These are phyloP conservation scores for Trichoderma atroviride DNA, from an alignment of 2,329 filamentous ascomycete genomes.

Conservation along the genomic window DNA sequence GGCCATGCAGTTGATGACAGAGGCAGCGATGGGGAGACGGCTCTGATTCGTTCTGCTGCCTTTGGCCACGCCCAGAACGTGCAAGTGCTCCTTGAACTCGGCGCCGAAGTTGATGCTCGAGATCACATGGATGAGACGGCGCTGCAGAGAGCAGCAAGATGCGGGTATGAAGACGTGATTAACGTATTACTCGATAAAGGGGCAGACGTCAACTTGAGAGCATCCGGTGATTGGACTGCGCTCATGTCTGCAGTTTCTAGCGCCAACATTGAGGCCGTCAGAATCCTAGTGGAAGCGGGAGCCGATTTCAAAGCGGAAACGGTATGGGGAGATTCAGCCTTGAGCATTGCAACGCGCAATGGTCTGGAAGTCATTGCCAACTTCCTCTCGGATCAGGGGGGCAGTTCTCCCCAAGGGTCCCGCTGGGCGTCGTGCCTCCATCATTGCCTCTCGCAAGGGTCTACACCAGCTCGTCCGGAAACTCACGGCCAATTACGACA, in stretches of 20 bases:
- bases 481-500: conserved; percentile 13
- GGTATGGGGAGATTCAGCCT: conserved; percentile 20
- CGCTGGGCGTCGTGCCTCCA: conserved; percentile 4
- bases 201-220: conserved; percentile 21
- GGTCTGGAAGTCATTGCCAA: conserved; percentile 26
- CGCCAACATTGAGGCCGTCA: conserved; percentile 9
- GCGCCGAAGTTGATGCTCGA: background rate
- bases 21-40: conserved; percentile 11
- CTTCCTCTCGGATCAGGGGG: conserved; percentile 10
- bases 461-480: conserved; percentile 14
- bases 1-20: background rate
- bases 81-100: conserved; percentile 1
- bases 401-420: conserved; percentile 6
- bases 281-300: background rate
- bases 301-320: conserved; percentile 18
- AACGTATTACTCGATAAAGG: background rate
- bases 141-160: conserved; percentile 20
- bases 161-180: background rate
- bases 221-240: conserved; percentile 20
- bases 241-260: conserved; percentile 28
- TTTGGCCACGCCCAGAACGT: background rate
- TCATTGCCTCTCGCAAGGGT: conserved; percentile 15
- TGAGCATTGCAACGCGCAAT: conserved; percentile 25
- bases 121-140: conserved; percentile 26
- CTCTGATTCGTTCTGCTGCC: background rate